Evolutionary conservation across 257 asterid species (phyloP).

Genomic region (Capsicum baccatum): DNA sequence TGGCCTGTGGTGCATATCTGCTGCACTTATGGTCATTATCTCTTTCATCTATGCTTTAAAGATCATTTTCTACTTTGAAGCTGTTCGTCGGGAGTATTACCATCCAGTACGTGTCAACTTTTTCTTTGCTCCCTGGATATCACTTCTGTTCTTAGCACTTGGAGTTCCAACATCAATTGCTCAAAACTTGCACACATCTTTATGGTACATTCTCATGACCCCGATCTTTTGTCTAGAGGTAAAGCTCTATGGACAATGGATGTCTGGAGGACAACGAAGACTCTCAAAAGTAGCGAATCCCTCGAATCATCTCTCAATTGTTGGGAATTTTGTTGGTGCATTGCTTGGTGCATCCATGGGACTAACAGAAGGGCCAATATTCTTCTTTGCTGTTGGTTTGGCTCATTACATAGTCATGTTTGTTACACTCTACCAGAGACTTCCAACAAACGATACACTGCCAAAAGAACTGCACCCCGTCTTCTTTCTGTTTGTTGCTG

Average conservation of each 20-base stretch:
- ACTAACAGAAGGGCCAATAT: constrained; percentile 71
- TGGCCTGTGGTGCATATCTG: constrained; percentile 62
- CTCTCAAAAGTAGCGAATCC: constrained; percentile 95
- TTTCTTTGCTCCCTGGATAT: constrained; percentile 89
- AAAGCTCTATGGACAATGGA: constrained; percentile 95
- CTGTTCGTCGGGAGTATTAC: constrained; percentile 90
- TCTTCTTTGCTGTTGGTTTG: constrained; percentile 54
- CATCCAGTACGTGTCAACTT: constrained; percentile 90
- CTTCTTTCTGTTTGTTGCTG: constrained; percentile 89
- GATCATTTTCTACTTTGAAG: constrained; percentile 76
- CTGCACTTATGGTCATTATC: constrained; percentile 50
- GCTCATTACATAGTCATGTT: constrained; percentile 85
- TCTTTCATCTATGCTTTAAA: constrained; percentile 56
- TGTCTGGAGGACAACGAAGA: constrained; percentile 87
- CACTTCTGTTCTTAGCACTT: constrained; percentile 64
- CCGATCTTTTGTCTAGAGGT: constrained; percentile 72
- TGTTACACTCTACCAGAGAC: constrained; percentile 90
- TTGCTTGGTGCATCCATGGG: constrained; percentile 92
- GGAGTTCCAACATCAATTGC: constrained; percentile 64
- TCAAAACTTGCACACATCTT: constrained; percentile 40
- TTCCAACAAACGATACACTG: constrained; percentile 84
- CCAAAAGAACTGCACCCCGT: constrained; percentile 96
- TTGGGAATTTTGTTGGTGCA: constrained; percentile 94
- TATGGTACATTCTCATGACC: constrained; percentile 81
- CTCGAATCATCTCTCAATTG: constrained; percentile 72